Conservation (phyloP, 2,329 filamentous ascomycete species). For the Exophiala viscosa region DNA sequence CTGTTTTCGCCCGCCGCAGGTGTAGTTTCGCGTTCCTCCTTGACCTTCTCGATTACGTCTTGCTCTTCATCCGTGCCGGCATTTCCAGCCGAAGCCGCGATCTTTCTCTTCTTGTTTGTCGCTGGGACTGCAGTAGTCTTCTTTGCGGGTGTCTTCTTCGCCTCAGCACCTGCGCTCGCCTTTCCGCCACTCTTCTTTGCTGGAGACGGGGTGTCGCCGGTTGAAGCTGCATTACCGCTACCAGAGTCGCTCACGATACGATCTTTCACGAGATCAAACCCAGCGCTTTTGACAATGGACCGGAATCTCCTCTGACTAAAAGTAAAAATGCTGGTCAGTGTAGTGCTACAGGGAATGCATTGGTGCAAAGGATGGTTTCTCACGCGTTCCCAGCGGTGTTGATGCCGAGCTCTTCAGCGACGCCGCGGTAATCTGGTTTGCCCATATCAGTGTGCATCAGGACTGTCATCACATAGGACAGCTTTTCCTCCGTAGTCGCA, state of each 20-base stretch:
- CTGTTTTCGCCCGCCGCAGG: too few relatives aligned
- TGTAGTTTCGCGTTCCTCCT: background rate
- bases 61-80: background rate
- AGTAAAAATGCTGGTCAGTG: background rate
- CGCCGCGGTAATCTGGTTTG: slow-evolving; percentile 13
- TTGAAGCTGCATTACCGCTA: background rate
- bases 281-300: slow-evolving; percentile 8
- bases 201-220: background rate
- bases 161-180: background rate
- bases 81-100: background rate
- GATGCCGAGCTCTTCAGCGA: slow-evolving; percentile 3
- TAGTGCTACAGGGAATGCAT: background rate
- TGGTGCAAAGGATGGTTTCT: background rate
- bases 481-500: background rate
- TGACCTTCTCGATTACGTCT: background rate
- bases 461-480: slow-evolving; percentile 9
- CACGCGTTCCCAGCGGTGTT: slow-evolving; percentile 12
- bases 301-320: slow-evolving; percentile 16
- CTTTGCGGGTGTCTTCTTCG: background rate
- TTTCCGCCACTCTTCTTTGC: background rate
- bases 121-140: background rate
- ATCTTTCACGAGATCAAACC: slow-evolving; percentile 10
- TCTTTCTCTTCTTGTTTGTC: background rate
- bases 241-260: slow-evolving; percentile 1
- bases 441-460: slow-evolving; percentile 14